Conservation (phyloP, 176 grass and related monocot genomes). For the Juncus inflexus region DNA sequence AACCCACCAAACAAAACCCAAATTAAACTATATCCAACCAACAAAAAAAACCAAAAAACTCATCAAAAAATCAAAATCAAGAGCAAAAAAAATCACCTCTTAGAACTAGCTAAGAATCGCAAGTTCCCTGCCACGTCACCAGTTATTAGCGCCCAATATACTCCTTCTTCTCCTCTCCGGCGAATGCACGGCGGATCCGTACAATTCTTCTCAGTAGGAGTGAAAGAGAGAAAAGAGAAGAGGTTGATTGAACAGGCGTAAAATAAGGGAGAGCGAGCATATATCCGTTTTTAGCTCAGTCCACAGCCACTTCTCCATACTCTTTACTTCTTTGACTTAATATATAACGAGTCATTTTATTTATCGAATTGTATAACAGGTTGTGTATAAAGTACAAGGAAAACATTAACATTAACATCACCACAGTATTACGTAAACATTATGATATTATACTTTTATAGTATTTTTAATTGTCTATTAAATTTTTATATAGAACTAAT, state of each 20-base stretch:
- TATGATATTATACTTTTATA: no score
- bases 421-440: no score
- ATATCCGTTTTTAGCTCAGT: constrained; percentile 20
- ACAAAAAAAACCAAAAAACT: background rate
- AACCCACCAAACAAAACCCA: background rate
- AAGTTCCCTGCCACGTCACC: background rate
- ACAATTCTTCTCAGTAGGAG: background rate
- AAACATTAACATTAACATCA: no score
- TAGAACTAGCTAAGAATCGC: background rate
- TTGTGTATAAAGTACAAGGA: no score
- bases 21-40: background rate
- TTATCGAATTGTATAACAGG: no score
- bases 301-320: no score
- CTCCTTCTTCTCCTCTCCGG: background rate
- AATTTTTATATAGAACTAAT: no score
- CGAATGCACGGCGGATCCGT: constrained; percentile 1
- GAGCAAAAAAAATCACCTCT: background rate
- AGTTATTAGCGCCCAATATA: background rate
- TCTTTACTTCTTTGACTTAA: no score
- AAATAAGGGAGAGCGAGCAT: constrained; percentile 7
- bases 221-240: background rate
- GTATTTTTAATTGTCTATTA: no score
- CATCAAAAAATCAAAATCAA: background rate
- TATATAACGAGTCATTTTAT: no score
- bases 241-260: constrained; percentile 13